Conservation (phyloP, 164 flowering plant species). For the Brasenia schreberi region DNA sequence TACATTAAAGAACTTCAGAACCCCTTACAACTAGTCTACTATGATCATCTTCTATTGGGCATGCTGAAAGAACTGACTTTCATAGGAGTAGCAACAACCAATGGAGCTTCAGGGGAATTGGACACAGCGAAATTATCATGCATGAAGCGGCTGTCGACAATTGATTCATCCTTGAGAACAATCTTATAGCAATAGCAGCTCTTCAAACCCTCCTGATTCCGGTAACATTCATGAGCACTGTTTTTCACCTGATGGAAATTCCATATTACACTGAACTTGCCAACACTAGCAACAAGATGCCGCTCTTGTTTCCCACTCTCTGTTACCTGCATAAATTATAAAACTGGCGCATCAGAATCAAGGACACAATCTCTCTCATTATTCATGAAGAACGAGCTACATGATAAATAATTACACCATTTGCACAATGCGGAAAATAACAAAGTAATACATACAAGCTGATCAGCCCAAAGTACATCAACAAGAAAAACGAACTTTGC, state of each 20-base stretch:
- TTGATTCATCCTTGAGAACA: slow-evolving; percentile 80
- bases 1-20: too few species aligned
- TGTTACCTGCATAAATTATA: slow-evolving; percentile 34
- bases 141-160: slow-evolving; percentile 94
- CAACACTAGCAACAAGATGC: slow-evolving; percentile 85
- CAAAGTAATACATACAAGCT: too few species aligned
- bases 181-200: slow-evolving; percentile 95
- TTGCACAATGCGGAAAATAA: too few species aligned
- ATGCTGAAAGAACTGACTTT: slow-evolving; percentile 94
- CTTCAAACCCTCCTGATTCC: slow-evolving; percentile 74
- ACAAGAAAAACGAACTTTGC: too few species aligned
- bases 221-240: slow-evolving; percentile 81
- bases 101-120: slow-evolving; percentile 88
- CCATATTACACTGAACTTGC: slow-evolving; percentile 85
- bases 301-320: slow-evolving; percentile 87
- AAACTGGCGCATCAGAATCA: background rate
- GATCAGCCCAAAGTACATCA: too few species aligned
- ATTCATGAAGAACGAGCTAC: too few species aligned
- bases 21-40: background rate
- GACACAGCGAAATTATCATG: slow-evolving; percentile 72
- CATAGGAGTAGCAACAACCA: slow-evolving; percentile 91
- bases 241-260: slow-evolving; percentile 84
- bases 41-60: slow-evolving; percentile 37
- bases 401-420: too few species aligned
- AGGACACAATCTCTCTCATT: background rate